phyloP scores from a whole-genome alignment of 2,329 filamentous ascomycete species.

The Tolypocladium inflatum region DNA sequence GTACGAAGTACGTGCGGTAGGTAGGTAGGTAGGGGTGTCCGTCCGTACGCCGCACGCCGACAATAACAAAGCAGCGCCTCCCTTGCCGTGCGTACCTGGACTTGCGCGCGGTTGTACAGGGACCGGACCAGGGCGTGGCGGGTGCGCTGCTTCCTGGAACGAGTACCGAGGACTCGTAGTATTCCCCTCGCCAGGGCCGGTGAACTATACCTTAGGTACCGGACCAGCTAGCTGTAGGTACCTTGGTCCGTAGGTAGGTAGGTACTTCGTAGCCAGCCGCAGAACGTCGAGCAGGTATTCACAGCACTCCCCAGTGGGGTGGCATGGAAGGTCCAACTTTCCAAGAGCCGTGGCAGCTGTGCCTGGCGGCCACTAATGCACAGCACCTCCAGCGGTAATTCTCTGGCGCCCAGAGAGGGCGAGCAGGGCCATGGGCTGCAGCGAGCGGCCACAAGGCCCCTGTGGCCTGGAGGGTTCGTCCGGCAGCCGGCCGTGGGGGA shows the following conservation, averaged over 20 bases:
- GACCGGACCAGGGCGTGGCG: not conserved
- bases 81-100: too few species aligned
- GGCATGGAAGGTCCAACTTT: too few species aligned
- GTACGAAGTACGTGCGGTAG: too few species aligned
- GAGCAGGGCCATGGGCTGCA: slow-evolving; percentile 5
- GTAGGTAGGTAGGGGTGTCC: too few species aligned
- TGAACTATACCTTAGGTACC: too few species aligned
- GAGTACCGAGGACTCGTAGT: too few species aligned
- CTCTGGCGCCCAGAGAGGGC: not conserved
- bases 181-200: not conserved
- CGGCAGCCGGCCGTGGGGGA: slow-evolving; percentile 2
- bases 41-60: not conserved
- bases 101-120: not conserved
- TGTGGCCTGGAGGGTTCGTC: slow-evolving; percentile 1
- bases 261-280: not conserved
- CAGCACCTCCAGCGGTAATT: slow-evolving; percentile 4
- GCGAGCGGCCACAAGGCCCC: not conserved
- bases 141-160: not conserved
- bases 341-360: not conserved
- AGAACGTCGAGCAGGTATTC: not conserved
- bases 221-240: too few species aligned
- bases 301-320: slow-evolving; percentile 1
- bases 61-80: not conserved
- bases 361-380: slow-evolving; percentile 26
- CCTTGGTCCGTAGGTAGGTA: too few species aligned